These are phyloP conservation scores for Eucalyptus marginata DNA, from an alignment of 345 rosid genomes.

Conservation along the genomic window DNA sequence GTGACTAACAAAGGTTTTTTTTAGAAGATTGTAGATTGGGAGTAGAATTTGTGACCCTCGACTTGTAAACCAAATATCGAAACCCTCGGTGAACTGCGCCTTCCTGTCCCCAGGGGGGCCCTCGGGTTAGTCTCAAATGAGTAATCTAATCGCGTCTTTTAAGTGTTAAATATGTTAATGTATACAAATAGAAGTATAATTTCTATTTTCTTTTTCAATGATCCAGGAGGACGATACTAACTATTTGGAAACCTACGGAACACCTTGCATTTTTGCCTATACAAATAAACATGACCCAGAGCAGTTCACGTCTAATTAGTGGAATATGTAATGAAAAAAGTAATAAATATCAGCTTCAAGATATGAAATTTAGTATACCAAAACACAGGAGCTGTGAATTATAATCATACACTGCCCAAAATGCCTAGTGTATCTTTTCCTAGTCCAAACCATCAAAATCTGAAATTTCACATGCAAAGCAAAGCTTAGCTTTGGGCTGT, in stretches of 20 bases:
- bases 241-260: fast-evolving
- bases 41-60: background rate
- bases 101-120: fast-evolving
- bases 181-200: background rate
- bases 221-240: fast-evolving
- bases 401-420: background rate
- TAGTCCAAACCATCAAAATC: background rate
- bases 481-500: background rate
- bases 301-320: background rate
- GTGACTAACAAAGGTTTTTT: background rate
- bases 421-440: background rate
- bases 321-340: background rate
- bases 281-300: background rate
- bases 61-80: background rate
- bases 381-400: background rate
- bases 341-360: background rate
- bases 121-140: background rate
- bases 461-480: background rate
- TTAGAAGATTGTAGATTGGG: background rate
- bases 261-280: background rate
- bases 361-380: background rate
- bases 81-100: background rate
- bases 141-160: background rate
- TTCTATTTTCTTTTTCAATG: background rate
- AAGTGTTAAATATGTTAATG: background rate